Percentiles rank a stretch among this genome's conserved stretches.
Evolutionary conservation across 2,329 filamentous ascomycete genomes (phyloP).

Genomic region (Lecanicillium sp.): DNA sequence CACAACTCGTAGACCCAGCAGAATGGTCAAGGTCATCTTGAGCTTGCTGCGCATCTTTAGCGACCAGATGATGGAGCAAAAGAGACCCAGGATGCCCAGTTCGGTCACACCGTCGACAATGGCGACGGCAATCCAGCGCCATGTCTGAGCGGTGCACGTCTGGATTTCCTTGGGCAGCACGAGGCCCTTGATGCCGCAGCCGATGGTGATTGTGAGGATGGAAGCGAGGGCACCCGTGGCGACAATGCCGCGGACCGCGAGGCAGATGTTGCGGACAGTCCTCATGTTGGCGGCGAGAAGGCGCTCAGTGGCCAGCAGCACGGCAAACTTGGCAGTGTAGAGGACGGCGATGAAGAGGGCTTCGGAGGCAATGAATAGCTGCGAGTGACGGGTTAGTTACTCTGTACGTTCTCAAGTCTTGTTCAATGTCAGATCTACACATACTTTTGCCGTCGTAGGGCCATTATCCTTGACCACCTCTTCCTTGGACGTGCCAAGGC

Average conservation of each 20-base stretch:
- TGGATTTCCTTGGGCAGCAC: neutral
- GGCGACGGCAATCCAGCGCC: slow-evolving; percentile 3
- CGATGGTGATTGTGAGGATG: slow-evolving; percentile 3
- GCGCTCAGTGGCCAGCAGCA: slow-evolving; percentile 12
- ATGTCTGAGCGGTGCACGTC: neutral
- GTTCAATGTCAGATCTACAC: neutral
- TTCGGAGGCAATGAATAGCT: slow-evolving; percentile 10
- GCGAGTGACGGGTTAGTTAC: neutral
- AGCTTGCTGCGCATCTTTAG: slow-evolving; percentile 3
- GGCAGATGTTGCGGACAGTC: slow-evolving; percentile 8
- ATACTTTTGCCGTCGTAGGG: slow-evolving; percentile 7
- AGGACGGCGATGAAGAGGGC: slow-evolving; percentile 9
- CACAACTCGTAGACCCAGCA: slow-evolving; percentile 4
- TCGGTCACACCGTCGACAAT: slow-evolving; percentile 5
- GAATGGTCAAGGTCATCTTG: slow-evolving; percentile 5
- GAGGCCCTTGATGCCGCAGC: slow-evolving; percentile 2
- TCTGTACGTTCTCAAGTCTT: neutral
- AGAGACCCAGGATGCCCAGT: slow-evolving; percentile 3
- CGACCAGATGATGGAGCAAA: slow-evolving; percentile 7
- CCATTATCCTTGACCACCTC: slow-evolving; percentile 5
- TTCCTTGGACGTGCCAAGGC: slow-evolving; percentile 10
- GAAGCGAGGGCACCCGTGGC: slow-evolving; percentile 7
- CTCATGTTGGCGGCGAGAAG: slow-evolving; percentile 10
- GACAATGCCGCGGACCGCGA: slow-evolving; percentile 5
- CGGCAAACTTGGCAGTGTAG: slow-evolving; percentile 13